phyloP scores from a whole-genome alignment of 225 moss, liverwort and hornwort species.

The Bryum argenteum region DNA sequence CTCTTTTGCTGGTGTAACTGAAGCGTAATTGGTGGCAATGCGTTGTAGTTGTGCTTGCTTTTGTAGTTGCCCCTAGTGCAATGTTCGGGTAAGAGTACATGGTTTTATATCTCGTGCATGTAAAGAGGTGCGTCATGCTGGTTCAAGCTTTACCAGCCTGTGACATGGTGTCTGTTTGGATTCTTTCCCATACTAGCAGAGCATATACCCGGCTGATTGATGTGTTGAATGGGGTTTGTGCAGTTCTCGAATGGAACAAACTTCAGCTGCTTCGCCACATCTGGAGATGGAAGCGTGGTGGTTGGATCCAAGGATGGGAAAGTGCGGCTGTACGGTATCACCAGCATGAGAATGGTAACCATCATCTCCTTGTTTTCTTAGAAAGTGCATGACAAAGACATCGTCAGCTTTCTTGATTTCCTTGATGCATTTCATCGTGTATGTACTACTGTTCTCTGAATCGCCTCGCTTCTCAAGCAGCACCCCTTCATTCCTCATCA shows the following conservation, averaged over 20 bases:
- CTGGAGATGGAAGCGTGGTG: conserved; percentile 89
- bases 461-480: background rate
- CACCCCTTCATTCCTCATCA: background rate
- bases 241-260: conserved; percentile 89
- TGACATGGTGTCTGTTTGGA: background rate
- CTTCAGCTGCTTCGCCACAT: conserved; percentile 84
- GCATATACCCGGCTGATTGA: background rate
- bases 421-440: background rate
- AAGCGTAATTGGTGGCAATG: no score
- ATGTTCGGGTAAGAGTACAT: background rate
- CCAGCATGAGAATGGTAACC: conserved; percentile 78
- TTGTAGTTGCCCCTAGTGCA: background rate
- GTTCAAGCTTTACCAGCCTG: no score
- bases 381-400: no score
- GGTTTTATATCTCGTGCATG: background rate
- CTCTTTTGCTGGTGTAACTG: no score
- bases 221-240: background rate
- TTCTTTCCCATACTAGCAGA: background rate
- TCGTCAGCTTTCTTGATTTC: conserved; percentile 45
- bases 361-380: no score
- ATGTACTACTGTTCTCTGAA: background rate
- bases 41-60: background rate
- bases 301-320: conserved; percentile 97
- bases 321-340: conserved; percentile 87
- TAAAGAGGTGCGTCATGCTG: background rate